Base-by-base conservation (phyloP, 2,329 filamentous ascomycete species). In the Penicillium occitanis region DNA sequence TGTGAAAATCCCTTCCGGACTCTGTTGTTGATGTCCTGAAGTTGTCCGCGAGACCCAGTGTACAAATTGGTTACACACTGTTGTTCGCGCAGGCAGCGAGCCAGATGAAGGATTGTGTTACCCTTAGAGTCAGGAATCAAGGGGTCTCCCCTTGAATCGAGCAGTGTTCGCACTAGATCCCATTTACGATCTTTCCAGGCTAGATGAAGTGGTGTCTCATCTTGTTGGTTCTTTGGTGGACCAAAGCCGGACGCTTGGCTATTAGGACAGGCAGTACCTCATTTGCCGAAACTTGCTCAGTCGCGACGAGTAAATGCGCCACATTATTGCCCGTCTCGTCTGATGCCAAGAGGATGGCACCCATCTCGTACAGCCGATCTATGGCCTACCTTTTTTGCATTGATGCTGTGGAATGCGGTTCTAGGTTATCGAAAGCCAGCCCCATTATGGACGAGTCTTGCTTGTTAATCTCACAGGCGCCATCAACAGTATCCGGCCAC, bases 221-320 rank as follows among this genome's bases (percentile, higher is more conserved):
- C 37, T 11, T 64, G 17, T 11, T 66, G 37, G 46, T 66, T 62
- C 3, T 57, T 28, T 63, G 19, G 33, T 64, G 59, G 7, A 48
- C 25, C 44, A 50, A 46, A n/a, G 44, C 19, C 14, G 42, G 25
- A 14, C 35, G 11, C 13, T 50, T 61, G 22, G 11, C 40, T 33
- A 61, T 19, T 11, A 61, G 5, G n/a, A 22, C 22, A 61, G 59
- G n/a, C 42, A 61, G 40, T 28, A 35, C 10, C 10, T 25, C 19
- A n/a, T n/a, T 14, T 13, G 42, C 42, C 35, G 35, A 59, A 40
- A 25, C 35, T 28, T 59, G 35, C 17, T 46, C 30, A n/a, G 71
- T 64, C 19, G 66, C 53, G 37, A 73, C 70, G 37, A 66, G 60
- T 19, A 63, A 60, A 63, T 69, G 68, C 8, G 67, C 48, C 37